Base-by-base conservation (phyloP, 306 rosid genomes). In the Coriaria nepalensis region DNA sequence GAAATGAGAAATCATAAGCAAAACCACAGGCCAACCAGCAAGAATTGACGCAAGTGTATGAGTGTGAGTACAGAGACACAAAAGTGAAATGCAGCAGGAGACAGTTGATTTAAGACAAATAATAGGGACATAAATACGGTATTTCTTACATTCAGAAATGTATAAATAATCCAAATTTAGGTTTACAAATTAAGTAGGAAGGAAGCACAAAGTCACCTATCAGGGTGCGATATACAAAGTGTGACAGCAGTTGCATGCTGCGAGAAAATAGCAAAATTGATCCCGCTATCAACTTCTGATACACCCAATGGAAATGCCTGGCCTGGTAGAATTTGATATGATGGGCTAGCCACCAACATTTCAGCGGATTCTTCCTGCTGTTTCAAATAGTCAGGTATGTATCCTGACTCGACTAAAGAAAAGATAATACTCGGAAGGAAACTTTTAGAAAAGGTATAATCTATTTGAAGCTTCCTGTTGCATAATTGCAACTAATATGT, bases 251-350 rank as follows among this genome's bases (percentile, higher is more conserved):
- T 81, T 40, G 94, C 94, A 68, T 90, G 80, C 73, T 77, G 87
- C 33, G 98, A 85, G 57, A 90, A 90, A 41, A 90, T 75, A 50
- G 98, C 63, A 75, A 90, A 90, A 66, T 90, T 90, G 65, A 85
- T 69, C 55, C 95, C 85, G 49, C 20, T 66, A 47, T 77, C 87
- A 50, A 77, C 79, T 71, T 90, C 85, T 40, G 95, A 77, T 46
- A 75, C 87, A 40, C 98, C 98, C 59, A 90, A 60, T 0, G 98
- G 94, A 81, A 51, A 71, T 57, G 90, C 76, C 59, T 81, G 87
- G 54, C 98, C 98, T 41, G 98, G 92, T 10, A 68, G 65, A 65
- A 47, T 40, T 50, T 64, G 68, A 78, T 69, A 66, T 37, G 71
- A 52, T 39, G 68, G 56, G 55, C 62, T 66, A 49, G 64, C 60